Percentiles rank a stretch among this genome's conserved stretches.
phyloP scores from a whole-genome alignment of 108 stramenopile species.

The Fragilariopsis cylindrus region DNA sequence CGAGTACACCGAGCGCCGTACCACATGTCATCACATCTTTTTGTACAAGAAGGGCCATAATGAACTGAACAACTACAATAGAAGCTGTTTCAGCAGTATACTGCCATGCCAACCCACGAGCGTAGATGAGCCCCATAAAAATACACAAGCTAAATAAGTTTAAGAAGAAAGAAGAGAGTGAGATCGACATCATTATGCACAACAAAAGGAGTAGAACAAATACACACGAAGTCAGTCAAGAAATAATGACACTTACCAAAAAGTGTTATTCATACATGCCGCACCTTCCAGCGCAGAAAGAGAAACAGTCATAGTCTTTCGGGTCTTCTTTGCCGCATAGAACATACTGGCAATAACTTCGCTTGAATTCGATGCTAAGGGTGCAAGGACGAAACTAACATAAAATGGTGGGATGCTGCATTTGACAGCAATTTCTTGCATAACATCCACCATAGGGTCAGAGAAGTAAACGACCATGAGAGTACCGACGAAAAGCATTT shows the following conservation, averaged over 20 bases:
- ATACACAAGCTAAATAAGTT: slow-evolving; percentile 66
- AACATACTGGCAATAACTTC: slow-evolving; percentile 93
- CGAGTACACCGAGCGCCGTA: slow-evolving; percentile 50
- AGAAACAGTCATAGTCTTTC: slow-evolving; percentile 91
- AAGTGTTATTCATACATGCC: slow-evolving; percentile 99
- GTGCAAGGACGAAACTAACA: slow-evolving; percentile 96
- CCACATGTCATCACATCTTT: slow-evolving; percentile 44
- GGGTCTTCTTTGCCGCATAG: slow-evolving; percentile 93
- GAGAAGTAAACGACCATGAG: slow-evolving; percentile 87
- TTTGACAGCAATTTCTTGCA: slow-evolving; percentile 87
- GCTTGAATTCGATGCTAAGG: slow-evolving; percentile 93
- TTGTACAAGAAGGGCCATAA: slow-evolving; percentile 63
- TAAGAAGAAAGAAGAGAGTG: neutral
- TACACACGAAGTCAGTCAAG: neutral
- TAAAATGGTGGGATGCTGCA: slow-evolving; percentile 85
- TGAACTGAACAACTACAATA: slow-evolving; percentile 90
- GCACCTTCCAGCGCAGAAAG: slow-evolving; percentile 91
- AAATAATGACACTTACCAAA: slow-evolving; percentile 41
- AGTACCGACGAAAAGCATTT: slow-evolving; percentile 87
- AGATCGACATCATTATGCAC: neutral
- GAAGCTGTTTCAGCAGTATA: slow-evolving; percentile 94
- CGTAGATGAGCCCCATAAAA: slow-evolving; percentile 93
- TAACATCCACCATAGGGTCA: slow-evolving; percentile 98
- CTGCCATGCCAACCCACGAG: slow-evolving; percentile 93
- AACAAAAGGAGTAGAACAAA: neutral